phyloP scores from a whole-genome alignment of 2,329 filamentous ascomycete genomes.

The Thermoascus crustaceus region DNA sequence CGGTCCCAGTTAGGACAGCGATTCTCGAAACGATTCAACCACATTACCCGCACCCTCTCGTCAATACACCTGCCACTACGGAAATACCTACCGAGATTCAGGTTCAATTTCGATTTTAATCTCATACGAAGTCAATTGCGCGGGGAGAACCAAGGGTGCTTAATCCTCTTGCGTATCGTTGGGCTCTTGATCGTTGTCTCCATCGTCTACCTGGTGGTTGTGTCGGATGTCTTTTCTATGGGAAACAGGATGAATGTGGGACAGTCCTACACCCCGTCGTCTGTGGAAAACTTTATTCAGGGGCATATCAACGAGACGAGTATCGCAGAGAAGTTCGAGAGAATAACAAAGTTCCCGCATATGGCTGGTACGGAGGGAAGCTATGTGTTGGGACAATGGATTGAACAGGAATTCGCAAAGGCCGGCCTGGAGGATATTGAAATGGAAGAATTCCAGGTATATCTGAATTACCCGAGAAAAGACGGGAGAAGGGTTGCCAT shows the following conservation, averaged over 20 bases:
- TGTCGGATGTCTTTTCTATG: slow-evolving; percentile 70
- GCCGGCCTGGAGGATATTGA: slow-evolving; percentile 67
- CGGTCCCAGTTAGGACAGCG: slow-evolving; percentile 39
- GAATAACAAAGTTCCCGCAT: slow-evolving; percentile 78
- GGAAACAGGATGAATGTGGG: slow-evolving; percentile 56
- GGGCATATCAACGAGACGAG: slow-evolving; percentile 59
- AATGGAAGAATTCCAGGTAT: slow-evolving; percentile 75
- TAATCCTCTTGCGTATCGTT: slow-evolving; percentile 64
- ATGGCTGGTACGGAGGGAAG: slow-evolving; percentile 92
- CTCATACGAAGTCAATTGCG: slow-evolving; percentile 25
- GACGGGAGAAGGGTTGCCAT: slow-evolving; percentile 76
- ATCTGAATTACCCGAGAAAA: slow-evolving; percentile 79
- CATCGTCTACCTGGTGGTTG: slow-evolving; percentile 75
- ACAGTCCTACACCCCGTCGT: slow-evolving; percentile 75
- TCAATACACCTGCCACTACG: slow-evolving; percentile 46
- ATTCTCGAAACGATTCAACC: slow-evolving; percentile 51
- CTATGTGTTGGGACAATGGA: slow-evolving; percentile 74
- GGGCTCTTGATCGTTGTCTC: slow-evolving; percentile 67
- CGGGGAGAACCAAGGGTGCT: slow-evolving; percentile 46
- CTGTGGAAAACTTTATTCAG: slow-evolving; percentile 67
- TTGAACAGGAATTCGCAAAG: slow-evolving; percentile 65
- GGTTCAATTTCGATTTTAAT: slow-evolving; percentile 32
- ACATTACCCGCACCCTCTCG: slow-evolving; percentile 50
- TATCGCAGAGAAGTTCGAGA: slow-evolving; percentile 64
- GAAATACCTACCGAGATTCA: slow-evolving; percentile 36